Evolutionary conservation across 2,329 filamentous ascomycete genomes (phyloP), one percentile per base, ranked within the genome.

Genomic region (Aspergillus sp.): DNA sequence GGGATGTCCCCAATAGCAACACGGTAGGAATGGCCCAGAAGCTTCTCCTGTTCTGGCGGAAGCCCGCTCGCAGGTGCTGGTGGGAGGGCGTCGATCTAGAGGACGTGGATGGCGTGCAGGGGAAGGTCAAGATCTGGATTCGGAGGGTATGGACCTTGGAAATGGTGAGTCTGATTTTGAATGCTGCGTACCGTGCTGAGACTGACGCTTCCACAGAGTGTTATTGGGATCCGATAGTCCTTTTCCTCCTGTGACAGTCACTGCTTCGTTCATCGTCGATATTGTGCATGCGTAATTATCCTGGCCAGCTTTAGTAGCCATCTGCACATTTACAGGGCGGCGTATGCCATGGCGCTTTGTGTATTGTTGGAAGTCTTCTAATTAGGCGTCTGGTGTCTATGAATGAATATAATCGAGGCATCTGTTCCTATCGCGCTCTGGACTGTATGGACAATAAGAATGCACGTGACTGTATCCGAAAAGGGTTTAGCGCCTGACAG

Each of bases 1-100:
- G 86, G 34, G 85, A 88, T 47, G 68, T 83, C 32, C 78, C 73
- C 45, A 86, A 80, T 51, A 76, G 67, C 49, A 79, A 75, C 55
- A 82, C 86, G 1, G 86, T 96, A 12, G 89, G 89, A 32, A 98
- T 98, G 91, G 91, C 91, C 8, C 91, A 98, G 61, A 98, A 98
- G 66, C 74, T 98, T 29, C 72, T 98, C 10, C 72, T 98, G 3
- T 98, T 98, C 68, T 98, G 91, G 91, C 77, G 91, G 45, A 98
- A 98, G 64, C 91, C 91, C 11, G 91, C 91, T 10, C 72, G 91
- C 40, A 75, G 91, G 58, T 98, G 91, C 69, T 98, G 91, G 91
- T 98, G 91, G 91, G 91, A 98, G 60, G 91, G 91, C 15, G 82
- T 98, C 24, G 88, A 96, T 58, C 70, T 98, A 27, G 77, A 91